phyloP scores from a whole-genome alignment of 108 stramenopile species.

The Skeletonema costatum region DNA sequence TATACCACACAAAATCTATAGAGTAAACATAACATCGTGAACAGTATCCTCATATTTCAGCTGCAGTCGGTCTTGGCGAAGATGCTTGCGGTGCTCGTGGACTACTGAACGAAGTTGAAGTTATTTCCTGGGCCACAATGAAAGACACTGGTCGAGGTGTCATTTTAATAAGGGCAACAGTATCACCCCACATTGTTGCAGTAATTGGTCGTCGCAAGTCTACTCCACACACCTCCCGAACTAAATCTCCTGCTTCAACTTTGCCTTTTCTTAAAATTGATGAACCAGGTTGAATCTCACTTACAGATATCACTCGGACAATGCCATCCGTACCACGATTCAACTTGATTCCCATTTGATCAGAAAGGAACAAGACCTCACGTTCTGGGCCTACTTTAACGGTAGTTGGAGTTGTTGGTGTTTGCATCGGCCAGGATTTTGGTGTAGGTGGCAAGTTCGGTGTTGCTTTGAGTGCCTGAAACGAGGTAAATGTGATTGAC shows the following conservation, averaged over 20 bases:
- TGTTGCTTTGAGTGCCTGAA: slow-evolving; percentile 62
- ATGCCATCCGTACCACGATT: slow-evolving; percentile 87
- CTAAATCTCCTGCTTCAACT: slow-evolving; percentile 76
- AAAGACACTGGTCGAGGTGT: slow-evolving; percentile 77
- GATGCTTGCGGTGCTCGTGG: slow-evolving; percentile 35
- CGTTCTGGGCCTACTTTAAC: slow-evolving; percentile 71
- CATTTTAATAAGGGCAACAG: slow-evolving; percentile 88
- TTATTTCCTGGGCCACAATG: slow-evolving; percentile 71
- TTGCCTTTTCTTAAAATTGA: slow-evolving; percentile 72
- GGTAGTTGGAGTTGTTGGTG: slow-evolving; percentile 49
- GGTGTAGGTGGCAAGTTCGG: slow-evolving; percentile 79
- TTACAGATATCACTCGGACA: slow-evolving; percentile 78
- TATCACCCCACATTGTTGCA: slow-evolving; percentile 90
- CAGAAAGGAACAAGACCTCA: slow-evolving; percentile 68
- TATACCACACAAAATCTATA: slow-evolving; percentile 1
- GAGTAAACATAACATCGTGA: slow-evolving; percentile 33
- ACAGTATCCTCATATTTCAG: slow-evolving; percentile 33
- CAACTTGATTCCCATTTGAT: slow-evolving; percentile 83
- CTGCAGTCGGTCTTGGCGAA: slow-evolving; percentile 32
- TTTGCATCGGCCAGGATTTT: slow-evolving; percentile 80
- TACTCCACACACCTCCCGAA: slow-evolving; percentile 85
- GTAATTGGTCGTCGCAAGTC: slow-evolving; percentile 86
- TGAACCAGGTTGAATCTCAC: slow-evolving; percentile 63
- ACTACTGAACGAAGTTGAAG: slow-evolving; percentile 26
- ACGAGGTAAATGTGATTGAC: not conserved